These are phyloP conservation scores for Nemania serpens DNA, from an alignment of 2,329 filamentous ascomycete genomes.

Conservation along the genomic window DNA sequence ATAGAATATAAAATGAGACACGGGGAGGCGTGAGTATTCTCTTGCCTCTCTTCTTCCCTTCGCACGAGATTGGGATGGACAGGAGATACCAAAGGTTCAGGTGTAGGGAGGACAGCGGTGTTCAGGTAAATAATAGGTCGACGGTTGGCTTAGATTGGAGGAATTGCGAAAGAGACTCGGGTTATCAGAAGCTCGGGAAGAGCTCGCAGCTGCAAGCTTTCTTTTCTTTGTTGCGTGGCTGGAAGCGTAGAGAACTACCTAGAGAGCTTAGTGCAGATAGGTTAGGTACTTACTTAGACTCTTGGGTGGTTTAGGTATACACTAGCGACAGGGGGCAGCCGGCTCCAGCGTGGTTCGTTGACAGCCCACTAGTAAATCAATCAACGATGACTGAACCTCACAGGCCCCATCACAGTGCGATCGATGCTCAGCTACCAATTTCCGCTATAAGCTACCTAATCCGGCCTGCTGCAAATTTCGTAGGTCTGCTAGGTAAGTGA, in stretches of 20 bases:
- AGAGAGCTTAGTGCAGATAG: constrained; percentile 2
- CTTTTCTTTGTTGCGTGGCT: constrained; percentile 20
- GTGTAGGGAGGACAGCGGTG: not conserved
- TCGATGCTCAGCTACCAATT: too few species aligned
- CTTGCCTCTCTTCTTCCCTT: constrained; percentile 3
- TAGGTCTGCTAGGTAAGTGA: too few species aligned
- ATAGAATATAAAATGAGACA: constrained; percentile 9
- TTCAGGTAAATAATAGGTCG: constrained; percentile 5
- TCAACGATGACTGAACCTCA: too few species aligned
- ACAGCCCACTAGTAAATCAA: too few species aligned
- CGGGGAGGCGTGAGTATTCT: not conserved
- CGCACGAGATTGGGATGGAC: constrained; percentile 1
- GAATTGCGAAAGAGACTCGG: constrained; percentile 15
- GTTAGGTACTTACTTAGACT: too few species aligned
- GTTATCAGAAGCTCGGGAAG: not conserved
- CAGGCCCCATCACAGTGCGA: too few species aligned
- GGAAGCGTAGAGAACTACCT: constrained; percentile 22
- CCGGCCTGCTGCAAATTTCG: too few species aligned
- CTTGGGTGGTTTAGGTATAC: too few species aligned
- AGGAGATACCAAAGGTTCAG: not conserved
- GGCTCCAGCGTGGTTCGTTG: too few species aligned
- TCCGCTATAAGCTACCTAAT: too few species aligned
- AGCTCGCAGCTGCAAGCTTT: constrained; percentile 9
- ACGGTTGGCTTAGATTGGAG: too few species aligned
- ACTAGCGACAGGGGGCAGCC: too few species aligned